These are phyloP conservation scores for Funneliformis mosseae DNA, from an alignment of 192 early-diverging fungal genomes.

Conservation along the genomic window DNA sequence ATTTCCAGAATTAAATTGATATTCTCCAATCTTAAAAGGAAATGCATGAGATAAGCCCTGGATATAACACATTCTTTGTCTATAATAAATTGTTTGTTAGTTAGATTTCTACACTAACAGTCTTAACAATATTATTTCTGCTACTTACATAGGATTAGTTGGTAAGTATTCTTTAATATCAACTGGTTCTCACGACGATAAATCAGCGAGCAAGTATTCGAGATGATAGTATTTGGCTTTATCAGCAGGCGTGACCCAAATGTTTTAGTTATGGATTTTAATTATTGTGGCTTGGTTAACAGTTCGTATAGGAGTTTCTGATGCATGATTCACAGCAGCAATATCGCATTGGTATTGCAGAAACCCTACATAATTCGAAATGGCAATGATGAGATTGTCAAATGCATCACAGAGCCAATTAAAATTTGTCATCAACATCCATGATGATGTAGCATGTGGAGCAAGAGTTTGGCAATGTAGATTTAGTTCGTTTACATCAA, in stretches of 20 bases:
- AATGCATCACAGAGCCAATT: no score
- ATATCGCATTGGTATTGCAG: no score
- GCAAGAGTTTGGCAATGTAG: no score
- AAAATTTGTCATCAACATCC: no score
- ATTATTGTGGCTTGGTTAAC: background rate
- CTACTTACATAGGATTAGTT: background rate
- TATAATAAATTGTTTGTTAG: background rate
- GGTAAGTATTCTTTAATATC: constrained; percentile 8
- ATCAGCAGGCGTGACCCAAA: background rate
- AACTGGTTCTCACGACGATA: background rate
- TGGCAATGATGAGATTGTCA: no score
- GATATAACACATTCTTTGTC: background rate
- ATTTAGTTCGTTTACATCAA: no score
- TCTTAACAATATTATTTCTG: background rate
- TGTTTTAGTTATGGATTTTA: background rate
- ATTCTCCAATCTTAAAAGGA: constrained; percentile 3
- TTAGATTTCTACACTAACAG: background rate
- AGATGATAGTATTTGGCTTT: constrained; percentile 2
- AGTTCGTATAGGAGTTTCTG: no score
- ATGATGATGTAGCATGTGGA: no score
- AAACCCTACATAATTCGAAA: no score
- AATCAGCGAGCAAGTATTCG: background rate
- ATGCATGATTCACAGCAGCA: no score
- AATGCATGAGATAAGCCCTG: constrained; percentile 16
- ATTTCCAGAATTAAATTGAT: background rate